phyloP scores from a whole-genome alignment of 2,329 filamentous ascomycete genomes.

The Mycogone perniciosa region DNA sequence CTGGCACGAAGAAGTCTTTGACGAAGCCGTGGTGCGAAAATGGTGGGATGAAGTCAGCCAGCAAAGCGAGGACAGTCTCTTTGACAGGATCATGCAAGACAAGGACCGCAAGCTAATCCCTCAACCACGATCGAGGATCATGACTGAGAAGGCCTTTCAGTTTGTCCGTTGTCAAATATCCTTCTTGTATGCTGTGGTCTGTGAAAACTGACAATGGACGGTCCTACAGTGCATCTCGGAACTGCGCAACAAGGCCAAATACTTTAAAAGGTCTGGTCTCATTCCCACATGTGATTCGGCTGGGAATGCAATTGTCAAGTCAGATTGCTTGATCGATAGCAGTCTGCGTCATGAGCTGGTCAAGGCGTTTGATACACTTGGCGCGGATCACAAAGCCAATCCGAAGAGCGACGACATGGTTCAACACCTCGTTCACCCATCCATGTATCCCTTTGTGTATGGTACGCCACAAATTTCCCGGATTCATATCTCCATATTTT shows the following conservation, averaged over 20 bases:
- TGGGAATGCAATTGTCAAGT: constrained; percentile 2
- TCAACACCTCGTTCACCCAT: constrained; percentile 46
- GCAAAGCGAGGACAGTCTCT: constrained; percentile 11
- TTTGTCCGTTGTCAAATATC: constrained; percentile 22
- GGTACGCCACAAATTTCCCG: background rate
- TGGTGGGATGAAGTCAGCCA: constrained; percentile 17
- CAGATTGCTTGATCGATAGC: constrained; percentile 1
- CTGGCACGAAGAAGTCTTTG: constrained; percentile 22
- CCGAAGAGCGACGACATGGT: constrained; percentile 47
- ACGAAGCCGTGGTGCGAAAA: constrained; percentile 20
- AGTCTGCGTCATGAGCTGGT: constrained; percentile 2
- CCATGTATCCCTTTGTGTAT: constrained; percentile 15
- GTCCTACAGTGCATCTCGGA: constrained; percentile 28
- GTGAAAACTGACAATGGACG: background rate
- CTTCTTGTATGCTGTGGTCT: background rate
- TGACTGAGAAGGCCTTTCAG: constrained; percentile 24
- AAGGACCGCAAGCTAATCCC: constrained; percentile 2
- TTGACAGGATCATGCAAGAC: constrained; percentile 8
- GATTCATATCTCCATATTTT: too few relatives aligned
- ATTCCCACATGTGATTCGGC: constrained; percentile 20
- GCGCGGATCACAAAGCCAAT: constrained; percentile 1
- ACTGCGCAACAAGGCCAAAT: constrained; percentile 39
- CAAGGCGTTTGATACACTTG: constrained; percentile 7
- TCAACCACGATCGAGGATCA: constrained; percentile 6
- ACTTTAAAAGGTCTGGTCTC: constrained; percentile 31